Conservation (phyloP, 306 rosid genomes). For the Hippophae rhamnoides region DNA sequence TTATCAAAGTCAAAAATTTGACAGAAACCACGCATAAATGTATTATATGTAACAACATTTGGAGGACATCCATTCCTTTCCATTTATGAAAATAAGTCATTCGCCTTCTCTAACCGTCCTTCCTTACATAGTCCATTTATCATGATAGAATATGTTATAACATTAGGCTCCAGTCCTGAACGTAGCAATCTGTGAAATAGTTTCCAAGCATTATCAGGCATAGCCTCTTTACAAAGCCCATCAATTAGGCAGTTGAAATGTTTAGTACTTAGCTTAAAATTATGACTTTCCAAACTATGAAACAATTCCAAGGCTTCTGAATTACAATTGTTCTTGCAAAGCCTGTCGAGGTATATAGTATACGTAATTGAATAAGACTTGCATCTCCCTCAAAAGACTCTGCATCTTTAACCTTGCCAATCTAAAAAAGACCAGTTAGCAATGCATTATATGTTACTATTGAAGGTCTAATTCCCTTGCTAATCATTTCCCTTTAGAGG, state of each 20-base stretch:
- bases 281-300: slow-evolving; percentile 16
- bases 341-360: slow-evolving; percentile 24
- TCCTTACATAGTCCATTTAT: slow-evolving; percentile 35
- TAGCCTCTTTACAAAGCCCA: slow-evolving; percentile 26
- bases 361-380: slow-evolving; percentile 17
- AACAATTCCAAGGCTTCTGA: slow-evolving; percentile 32
- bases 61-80: slow-evolving; percentile 36
- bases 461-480: slow-evolving; percentile 23
- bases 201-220: slow-evolving; percentile 28
- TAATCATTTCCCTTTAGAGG: slow-evolving; percentile 23
- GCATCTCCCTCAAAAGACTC: slow-evolving; percentile 25
- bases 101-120: slow-evolving; percentile 32
- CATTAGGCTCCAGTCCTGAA: slow-evolving; percentile 19
- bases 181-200: slow-evolving; percentile 18
- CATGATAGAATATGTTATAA: slow-evolving; percentile 28
- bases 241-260: slow-evolving; percentile 18
- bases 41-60: slow-evolving; percentile 21
- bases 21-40: slow-evolving; percentile 32
- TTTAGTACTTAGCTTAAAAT: slow-evolving; percentile 11
- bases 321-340: slow-evolving; percentile 29
- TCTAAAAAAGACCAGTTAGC: slow-evolving; percentile 24
- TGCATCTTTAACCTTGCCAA: slow-evolving; percentile 33
- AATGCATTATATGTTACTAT: slow-evolving; percentile 19
- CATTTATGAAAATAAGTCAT: slow-evolving; percentile 28
- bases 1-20: slow-evolving; percentile 20